A percentile compares a stretch with the other conserved stretches of the same genome.
phyloP scores from a whole-genome alignment of 1,284 basidiomycete species.

The Heterobasidion occidentale region DNA sequence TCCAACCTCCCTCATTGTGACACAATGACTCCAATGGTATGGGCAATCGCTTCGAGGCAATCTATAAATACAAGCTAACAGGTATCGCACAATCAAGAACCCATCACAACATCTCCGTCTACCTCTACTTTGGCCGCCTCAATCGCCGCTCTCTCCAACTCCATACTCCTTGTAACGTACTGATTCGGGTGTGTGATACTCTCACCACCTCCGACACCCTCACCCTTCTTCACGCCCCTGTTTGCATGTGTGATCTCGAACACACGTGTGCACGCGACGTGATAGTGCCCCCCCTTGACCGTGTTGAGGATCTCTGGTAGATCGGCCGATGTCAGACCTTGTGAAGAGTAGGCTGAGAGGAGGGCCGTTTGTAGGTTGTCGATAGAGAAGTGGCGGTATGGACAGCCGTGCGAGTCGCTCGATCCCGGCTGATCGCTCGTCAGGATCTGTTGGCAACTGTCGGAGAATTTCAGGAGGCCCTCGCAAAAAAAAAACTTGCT shows the following conservation, averaged over 20 bases:
- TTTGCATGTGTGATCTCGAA: slow-evolving; percentile 89
- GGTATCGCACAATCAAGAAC: neutral
- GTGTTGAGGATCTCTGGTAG: slow-evolving; percentile 82
- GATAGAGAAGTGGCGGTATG: slow-evolving; percentile 86
- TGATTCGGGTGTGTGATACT: slow-evolving; percentile 95
- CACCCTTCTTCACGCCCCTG: slow-evolving; percentile 78
- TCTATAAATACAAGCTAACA: neutral
- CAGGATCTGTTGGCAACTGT: slow-evolving; percentile 88
- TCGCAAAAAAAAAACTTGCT: slow-evolving; percentile 9
- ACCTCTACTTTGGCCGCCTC: slow-evolving; percentile 18
- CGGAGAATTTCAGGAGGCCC: neutral
- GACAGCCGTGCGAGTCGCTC: slow-evolving; percentile 85
- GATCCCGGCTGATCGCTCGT: slow-evolving; percentile 69
- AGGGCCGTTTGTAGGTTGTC: slow-evolving; percentile 83
- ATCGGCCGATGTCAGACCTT: slow-evolving; percentile 57
- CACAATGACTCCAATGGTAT: neutral
- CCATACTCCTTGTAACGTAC: slow-evolving; percentile 64
- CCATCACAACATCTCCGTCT: slow-evolving; percentile 27
- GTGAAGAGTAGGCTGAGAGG: slow-evolving; percentile 63
- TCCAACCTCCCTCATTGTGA: no score
- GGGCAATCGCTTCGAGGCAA: neutral
- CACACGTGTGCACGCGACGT: slow-evolving; percentile 95
- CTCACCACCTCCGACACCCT: slow-evolving; percentile 84
- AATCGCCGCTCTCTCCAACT: slow-evolving; percentile 43
- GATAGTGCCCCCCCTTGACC: slow-evolving; percentile 83